phyloP scores from a whole-genome alignment of 2,329 filamentous ascomycete genomes.

The Chaetoscypha palmicola region DNA sequence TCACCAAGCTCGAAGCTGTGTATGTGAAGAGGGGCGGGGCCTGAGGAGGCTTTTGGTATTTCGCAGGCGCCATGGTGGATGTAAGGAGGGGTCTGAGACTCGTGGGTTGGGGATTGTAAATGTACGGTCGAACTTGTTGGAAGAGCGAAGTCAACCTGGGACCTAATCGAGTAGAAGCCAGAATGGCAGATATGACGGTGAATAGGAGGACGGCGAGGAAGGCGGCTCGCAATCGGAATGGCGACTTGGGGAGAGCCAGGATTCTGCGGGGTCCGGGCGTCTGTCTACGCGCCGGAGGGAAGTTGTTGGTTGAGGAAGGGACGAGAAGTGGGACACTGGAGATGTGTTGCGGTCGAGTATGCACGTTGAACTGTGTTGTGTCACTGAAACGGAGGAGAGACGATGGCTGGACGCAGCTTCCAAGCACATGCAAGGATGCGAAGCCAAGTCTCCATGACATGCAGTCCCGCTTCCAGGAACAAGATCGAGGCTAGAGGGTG shows the following conservation, averaged over 20 bases:
- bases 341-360: too few species aligned
- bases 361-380: not conserved
- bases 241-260: slow-evolving; percentile 32
- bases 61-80: slow-evolving; percentile 56
- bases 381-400: not conserved
- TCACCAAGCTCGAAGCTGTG: slow-evolving; percentile 61
- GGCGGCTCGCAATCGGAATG: slow-evolving; percentile 33
- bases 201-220: slow-evolving; percentile 50
- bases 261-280: not conserved
- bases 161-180: slow-evolving; percentile 49
- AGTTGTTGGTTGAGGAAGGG: not conserved
- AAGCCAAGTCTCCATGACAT: too few species aligned
- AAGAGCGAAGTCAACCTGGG: slow-evolving; percentile 51
- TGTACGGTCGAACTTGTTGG: slow-evolving; percentile 42
- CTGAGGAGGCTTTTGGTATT: slow-evolving; percentile 70
- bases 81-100: slow-evolving; percentile 34
- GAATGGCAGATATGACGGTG: slow-evolving; percentile 49
- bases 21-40: slow-evolving; percentile 70
- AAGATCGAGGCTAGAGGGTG: too few species aligned
- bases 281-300: not conserved
- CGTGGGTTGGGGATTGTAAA: slow-evolving; percentile 8
- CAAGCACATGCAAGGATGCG: not conserved
- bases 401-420: not conserved
- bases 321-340: not conserved
- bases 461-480: too few species aligned